Evolutionary conservation across 305 asterid genomes (phyloP).

Genomic region (Solanum hybrid): DNA sequence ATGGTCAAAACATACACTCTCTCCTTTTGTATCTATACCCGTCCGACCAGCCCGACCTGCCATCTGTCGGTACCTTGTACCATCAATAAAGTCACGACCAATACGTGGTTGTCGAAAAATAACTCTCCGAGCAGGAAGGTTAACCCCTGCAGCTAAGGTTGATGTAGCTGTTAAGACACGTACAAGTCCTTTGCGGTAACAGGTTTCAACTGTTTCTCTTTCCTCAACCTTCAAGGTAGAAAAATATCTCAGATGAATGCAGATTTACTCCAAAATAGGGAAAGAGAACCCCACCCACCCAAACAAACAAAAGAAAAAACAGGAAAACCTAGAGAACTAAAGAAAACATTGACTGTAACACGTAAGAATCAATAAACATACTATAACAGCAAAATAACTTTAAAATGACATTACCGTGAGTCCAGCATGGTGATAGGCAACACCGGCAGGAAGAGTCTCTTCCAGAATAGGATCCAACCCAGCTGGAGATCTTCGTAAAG

Average conservation of each 20-base stretch:
- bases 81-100: conserved; percentile 96
- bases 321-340: conserved; percentile 8
- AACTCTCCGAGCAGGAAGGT: conserved; percentile 97
- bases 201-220: conserved; percentile 93
- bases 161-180: conserved; percentile 99
- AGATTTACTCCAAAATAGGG: background rate
- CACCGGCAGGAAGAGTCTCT: conserved; percentile 95
- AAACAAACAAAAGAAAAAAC: background rate
- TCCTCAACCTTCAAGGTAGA: conserved; percentile 73
- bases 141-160: conserved; percentile 99
- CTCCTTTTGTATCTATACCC: conserved; percentile 98
- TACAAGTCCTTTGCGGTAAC: conserved; percentile 96
- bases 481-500: conserved; percentile 85
- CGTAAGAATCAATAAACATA: background rate
- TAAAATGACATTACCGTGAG: conserved; percentile 58
- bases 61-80: conserved; percentile 95
- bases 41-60: conserved; percentile 99
- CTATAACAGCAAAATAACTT: conserved; percentile 1
- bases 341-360: background rate
- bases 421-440: conserved; percentile 99
- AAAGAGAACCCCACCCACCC: background rate
- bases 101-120: conserved; percentile 97
- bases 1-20: conserved; percentile 62
- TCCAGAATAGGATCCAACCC: conserved; percentile 89
- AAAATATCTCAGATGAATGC: conserved; percentile 17